Evolutionary conservation across 1,139 yeast genomes (phyloP).

Genomic region (Taphrina flavorubra): DNA sequence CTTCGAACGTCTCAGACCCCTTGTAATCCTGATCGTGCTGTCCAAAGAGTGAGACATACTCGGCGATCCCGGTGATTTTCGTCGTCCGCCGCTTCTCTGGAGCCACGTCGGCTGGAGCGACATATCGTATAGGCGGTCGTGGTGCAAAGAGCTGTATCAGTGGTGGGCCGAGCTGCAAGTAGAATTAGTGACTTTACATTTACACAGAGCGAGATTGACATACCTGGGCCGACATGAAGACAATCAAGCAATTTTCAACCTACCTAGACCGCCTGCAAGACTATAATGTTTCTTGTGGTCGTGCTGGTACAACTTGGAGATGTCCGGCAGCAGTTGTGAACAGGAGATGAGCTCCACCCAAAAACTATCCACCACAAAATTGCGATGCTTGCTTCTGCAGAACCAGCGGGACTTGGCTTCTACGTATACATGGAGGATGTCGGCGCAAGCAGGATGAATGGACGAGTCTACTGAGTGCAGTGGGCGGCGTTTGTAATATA

Average conservation of each 20-base stretch:
- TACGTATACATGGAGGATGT: no score
- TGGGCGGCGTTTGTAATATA: no score
- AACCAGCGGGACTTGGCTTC: no score
- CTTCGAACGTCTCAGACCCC: constrained; percentile 54
- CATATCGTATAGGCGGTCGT: constrained; percentile 66
- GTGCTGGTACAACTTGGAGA: neutral
- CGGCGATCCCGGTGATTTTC: constrained; percentile 61
- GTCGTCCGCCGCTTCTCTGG: constrained; percentile 61
- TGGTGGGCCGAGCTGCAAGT: constrained; percentile 57
- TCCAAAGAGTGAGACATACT: constrained; percentile 53
- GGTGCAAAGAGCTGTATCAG: constrained; percentile 62
- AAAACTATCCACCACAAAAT: neutral
- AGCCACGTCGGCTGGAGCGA: constrained; percentile 63
- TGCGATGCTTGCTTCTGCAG: neutral
- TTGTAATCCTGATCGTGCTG: constrained; percentile 52
- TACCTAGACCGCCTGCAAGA: no score
- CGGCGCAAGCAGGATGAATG: no score
- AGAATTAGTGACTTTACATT: constrained; percentile 49
- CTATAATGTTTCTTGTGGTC: neutral
- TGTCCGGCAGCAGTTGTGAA: neutral
- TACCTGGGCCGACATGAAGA: constrained; percentile 35
- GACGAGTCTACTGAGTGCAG: no score
- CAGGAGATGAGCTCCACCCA: constrained; percentile 4
- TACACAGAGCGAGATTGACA: neutral
- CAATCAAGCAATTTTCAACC: no score